Conservation (phyloP, 352 stramenopile species). For the Phytopythium boreale region DNA sequence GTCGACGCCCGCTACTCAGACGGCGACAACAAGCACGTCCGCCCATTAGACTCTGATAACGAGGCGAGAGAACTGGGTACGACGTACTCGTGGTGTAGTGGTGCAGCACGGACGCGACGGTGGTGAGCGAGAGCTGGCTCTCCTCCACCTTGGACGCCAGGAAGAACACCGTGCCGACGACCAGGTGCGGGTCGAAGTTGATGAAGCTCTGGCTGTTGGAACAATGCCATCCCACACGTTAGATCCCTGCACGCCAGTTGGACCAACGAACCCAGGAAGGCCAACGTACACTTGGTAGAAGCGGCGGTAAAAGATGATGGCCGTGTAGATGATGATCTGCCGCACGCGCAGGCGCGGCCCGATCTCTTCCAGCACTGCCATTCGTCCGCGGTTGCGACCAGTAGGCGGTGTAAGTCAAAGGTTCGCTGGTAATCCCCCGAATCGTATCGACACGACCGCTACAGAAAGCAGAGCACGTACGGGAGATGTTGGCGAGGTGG, state of each 20-base stretch:
- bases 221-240: neutral
- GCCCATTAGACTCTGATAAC: neutral
- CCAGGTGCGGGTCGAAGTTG: conserved; percentile 87
- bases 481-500: conserved; percentile 83
- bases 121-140: conserved; percentile 76
- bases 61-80: neutral
- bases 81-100: conserved; percentile 82
- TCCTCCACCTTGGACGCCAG: conserved; percentile 87
- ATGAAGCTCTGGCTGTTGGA: conserved; percentile 82
- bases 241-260: neutral
- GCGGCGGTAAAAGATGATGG: conserved; percentile 88
- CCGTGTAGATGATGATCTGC: conserved; percentile 91
- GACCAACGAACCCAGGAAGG: neutral
- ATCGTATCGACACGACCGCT: too few relatives aligned
- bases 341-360: conserved; percentile 73
- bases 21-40: neutral
- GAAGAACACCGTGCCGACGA: conserved; percentile 85
- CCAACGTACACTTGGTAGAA: conserved; percentile 81
- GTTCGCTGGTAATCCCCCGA: neutral
- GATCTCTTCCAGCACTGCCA: conserved; percentile 81
- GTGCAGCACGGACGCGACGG: conserved; percentile 77
- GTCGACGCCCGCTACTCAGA: conserved; percentile 58
- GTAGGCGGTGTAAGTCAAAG: neutral
- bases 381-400: neutral
- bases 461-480: conserved; percentile 24